Evolutionary conservation across 1,139 yeast species (phyloP).

Genomic region (Debaryomyces udenii): DNA sequence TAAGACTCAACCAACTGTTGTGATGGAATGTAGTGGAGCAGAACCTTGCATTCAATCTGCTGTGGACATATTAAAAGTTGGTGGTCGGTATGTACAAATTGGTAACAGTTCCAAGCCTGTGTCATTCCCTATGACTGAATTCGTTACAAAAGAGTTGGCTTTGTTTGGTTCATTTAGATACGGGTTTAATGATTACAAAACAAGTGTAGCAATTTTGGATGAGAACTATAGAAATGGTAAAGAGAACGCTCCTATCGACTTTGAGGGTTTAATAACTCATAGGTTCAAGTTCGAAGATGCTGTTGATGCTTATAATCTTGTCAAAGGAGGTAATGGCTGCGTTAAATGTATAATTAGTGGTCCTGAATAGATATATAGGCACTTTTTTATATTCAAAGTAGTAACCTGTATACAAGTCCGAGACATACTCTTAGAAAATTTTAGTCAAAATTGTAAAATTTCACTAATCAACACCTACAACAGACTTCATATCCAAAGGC

Average conservation of each 20-base stretch:
- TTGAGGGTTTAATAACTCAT: constrained; percentile 71
- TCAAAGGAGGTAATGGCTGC: constrained; percentile 49
- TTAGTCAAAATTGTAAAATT: constrained; percentile 1
- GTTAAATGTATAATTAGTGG: constrained; percentile 53
- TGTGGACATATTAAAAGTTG: constrained; percentile 56
- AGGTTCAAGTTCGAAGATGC: constrained; percentile 76
- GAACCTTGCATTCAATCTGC: constrained; percentile 70
- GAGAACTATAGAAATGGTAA: constrained; percentile 64
- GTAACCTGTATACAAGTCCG: constrained; percentile 1
- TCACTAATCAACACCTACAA: neutral
- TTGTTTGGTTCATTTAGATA: constrained; percentile 83
- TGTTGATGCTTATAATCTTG: constrained; percentile 75
- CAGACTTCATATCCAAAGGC: neutral
- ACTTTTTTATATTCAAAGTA: neutral
- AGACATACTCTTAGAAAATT: neutral
- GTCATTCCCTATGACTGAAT: constrained; percentile 72
- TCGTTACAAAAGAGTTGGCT: constrained; percentile 69
- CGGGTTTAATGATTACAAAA: constrained; percentile 74
- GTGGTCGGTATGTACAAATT: constrained; percentile 73
- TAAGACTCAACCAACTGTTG: constrained; percentile 56
- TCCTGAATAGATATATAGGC: constrained; percentile 29
- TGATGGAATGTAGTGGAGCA: constrained; percentile 76
- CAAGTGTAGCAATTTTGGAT: constrained; percentile 67
- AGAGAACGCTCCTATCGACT: constrained; percentile 46
- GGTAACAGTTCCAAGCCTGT: constrained; percentile 74